Percentiles rank a stretch among this genome's conserved stretches.
Evolutionary conservation across 495 filamentous ascomycete genomes (phyloP).

Genomic region (Xylaria palmicola): DNA sequence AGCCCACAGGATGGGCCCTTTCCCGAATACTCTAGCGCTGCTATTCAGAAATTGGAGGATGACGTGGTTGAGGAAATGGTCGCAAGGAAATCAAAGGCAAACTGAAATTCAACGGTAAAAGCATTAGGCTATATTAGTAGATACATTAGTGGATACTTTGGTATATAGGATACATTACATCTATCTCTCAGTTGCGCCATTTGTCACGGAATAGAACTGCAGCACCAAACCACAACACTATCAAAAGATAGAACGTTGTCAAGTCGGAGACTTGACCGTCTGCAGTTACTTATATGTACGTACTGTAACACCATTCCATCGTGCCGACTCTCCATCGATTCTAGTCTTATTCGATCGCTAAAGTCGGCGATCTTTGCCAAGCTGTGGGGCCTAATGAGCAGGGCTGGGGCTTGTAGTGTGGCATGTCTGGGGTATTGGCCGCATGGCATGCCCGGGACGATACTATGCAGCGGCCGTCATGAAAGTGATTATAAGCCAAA

Average conservation of each 20-base stretch:
- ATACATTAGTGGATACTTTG: not conserved
- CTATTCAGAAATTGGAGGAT: slow-evolving; percentile 6
- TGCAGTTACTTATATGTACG: too few species aligned
- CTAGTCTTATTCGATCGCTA: too few species aligned
- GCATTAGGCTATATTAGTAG: not conserved
- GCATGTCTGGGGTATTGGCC: slow-evolving; percentile 30
- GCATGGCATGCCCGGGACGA: slow-evolving; percentile 26
- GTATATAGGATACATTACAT: not conserved
- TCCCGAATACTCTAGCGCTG: slow-evolving; percentile 7
- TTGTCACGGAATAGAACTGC: too few species aligned
- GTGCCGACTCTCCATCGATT: not conserved
- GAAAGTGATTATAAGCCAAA: slow-evolving; percentile 27
- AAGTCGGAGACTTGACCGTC: too few species aligned
- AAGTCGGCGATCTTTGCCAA: too few species aligned
- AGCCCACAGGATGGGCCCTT: slow-evolving; percentile 5
- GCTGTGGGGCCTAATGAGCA: too few species aligned
- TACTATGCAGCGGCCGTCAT: slow-evolving; percentile 28
- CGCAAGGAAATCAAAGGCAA: slow-evolving; percentile 5
- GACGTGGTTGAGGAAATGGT: slow-evolving; percentile 8
- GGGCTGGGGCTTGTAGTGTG: slow-evolving; percentile 1
- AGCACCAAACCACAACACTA: too few species aligned
- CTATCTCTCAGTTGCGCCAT: not conserved
- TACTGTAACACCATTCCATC: too few species aligned
- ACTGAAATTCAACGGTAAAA: not conserved
- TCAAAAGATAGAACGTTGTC: too few species aligned